Evolutionary conservation across 2,329 filamentous ascomycete genomes (phyloP), one percentile per base, ranked within the genome.

Genomic region (Fusarium nygamai): DNA sequence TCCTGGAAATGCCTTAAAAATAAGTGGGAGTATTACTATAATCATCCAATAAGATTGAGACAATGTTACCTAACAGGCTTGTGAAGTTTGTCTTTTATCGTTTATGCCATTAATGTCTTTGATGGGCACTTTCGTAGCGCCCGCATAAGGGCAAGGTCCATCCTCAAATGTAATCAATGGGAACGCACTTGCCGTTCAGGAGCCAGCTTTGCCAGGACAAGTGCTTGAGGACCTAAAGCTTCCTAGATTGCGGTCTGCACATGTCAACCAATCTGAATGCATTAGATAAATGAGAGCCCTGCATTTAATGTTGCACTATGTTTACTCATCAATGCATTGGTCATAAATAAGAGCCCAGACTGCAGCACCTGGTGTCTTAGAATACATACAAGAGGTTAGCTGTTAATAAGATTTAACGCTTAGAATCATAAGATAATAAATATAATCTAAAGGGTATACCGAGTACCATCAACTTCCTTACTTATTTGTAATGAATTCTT

Each of bases 241-340:
- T 41, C 13, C 9, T 9, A 41, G 13, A 41, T 6, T n/a, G 4
- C 7, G 13, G 8, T n/a, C 1, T 14, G 8, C 13, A 41, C 1
- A 6, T 41, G 8, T 8, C 20, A 41, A 9, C 8, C 3, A 41
- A 22, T 22, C 38, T 22, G 8, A 22, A 12, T 22, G 20, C 12
- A 12, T 22, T 13, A 8, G 38, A 22, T 22, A 8, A 39, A 8
- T 1, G 12, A 14, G 38, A 14, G 12, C 13, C 20, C 20, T 22
- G 20, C 20, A 41, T 41, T 41, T 13, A 1, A 22, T 22, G 7
- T 13, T 14, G 4, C 12, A 41, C 13, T 22, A 22, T 14, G 22
- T 14, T 16, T n/a, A n/a, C 22, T 41, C 13, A 4, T 20, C 19
- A 38, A 38, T 38, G 10, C 5, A 12, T 19, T 19, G 11, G 4